Evolutionary conservation across 768 basidiomycete genomes (phyloP), one percentile per base, ranked within the genome.

Genomic region (Auricularia cornea): DNA sequence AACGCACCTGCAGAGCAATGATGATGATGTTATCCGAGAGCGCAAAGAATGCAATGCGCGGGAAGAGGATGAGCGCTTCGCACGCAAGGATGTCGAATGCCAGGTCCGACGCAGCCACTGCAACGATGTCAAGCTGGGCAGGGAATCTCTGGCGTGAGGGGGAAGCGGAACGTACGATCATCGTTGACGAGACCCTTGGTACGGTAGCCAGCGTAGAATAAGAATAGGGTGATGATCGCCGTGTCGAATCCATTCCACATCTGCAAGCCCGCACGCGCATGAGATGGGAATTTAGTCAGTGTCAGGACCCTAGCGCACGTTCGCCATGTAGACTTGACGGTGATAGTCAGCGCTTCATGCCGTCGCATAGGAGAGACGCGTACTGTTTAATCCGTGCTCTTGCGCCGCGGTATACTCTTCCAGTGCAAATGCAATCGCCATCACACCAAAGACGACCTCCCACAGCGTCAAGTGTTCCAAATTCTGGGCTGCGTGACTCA

Each of bases 161-260:
- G 44, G n/a, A 26, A 54, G 51, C 40, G 35, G 62, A 1, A 65
- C 77, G 62, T 70, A 89, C 86, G 70, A 67, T 92, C 80, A 31
- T 76, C 70, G 62, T 75, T 67, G 16, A 77, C 68, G 16, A 94
- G 75, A 0, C 90, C 92, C 66, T 82, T 81, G 59, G 85, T 74
- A 51, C 93, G 83, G 64, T 92, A 74, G 6, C 72, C 79, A 2
- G 89, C 70, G 71, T 91, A 96, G 6, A 78, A 78, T 29, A 90
- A 68, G 72, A 89, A 92, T 59, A 93, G 78, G 29, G 84, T 64
- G 65, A 86, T 80, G 71, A 92, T 92, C 0, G 83, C 80, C 28
- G 89, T 86, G 73, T 92, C 94, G 68, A 95, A 93, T 4, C 85
- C 87, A 70, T 94, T 95, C 94, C 94, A 96, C 66, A 94, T 85